Base-by-base conservation (phyloP, 2,329 filamentous ascomycete species). In the Ophiobolus disseminans region DNA sequence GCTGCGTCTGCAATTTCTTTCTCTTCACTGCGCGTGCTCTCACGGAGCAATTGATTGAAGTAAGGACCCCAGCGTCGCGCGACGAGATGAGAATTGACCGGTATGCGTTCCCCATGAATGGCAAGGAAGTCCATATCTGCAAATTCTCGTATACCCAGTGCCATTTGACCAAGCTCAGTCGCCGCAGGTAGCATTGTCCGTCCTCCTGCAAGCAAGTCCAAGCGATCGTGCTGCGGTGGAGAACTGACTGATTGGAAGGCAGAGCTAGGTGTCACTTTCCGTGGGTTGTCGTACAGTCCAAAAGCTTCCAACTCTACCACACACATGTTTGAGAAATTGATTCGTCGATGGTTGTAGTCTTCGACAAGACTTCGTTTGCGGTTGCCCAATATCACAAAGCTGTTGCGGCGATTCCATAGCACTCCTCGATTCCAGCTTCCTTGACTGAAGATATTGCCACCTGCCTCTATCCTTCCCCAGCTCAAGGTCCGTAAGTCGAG, bases 351-450 rank as follows among this genome's bases (percentile, higher is more conserved):
- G 69, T 97, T 97, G 74, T 99, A 99, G 73, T 99, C 94, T 62
- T 99, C 93, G 0, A 97, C 93, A 23, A 99, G 80, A 60, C 90
- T 97, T 54, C 94, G 82, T 73, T 96, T 96, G 28, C 94, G 85
- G 72, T 97, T 95, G 37, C 94, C 94, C 28, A 99, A 80, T 55
- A 99, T 93, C 25, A 97, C 91, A 75, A 97, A 99, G 0, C 91
- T 90, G 69, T 97, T 99, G 55, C 94, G 84, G 34, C 93, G 84
- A 65, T 90, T 89, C 94, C 94, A 99, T 6, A 99, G 75, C 22
- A 99, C 85, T 31, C 94, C 94, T 48, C 94, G 83, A 69, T 99
- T 99, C 94, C 94, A 99, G 73, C 93, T 97, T 35, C 94, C 94
- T 70, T 96, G 91, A 65, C 90, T 93, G 72, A 99, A 97, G 3